Base-by-base conservation (phyloP, 768 basidiomycete species). In the Mycena leptocephala region DNA sequence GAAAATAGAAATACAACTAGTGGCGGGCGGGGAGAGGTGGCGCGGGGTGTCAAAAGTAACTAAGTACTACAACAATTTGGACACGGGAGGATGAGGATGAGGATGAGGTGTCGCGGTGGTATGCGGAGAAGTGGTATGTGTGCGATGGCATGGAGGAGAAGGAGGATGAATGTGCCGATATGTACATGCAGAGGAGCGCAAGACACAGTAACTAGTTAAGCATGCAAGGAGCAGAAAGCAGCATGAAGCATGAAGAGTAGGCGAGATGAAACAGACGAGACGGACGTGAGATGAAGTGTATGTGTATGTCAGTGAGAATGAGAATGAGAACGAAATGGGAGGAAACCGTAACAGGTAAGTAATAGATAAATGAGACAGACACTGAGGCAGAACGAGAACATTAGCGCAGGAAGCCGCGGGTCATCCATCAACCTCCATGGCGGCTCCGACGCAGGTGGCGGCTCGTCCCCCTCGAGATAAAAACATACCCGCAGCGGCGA, bases 391-490 rank as follows among this genome's bases (percentile, higher is more conserved):
- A 18, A 46, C 43, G 43, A 46, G 43, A 18, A 46, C 13, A 46
- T 7, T 6, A 18, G 9, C 3, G 43, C 14, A 46, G 43, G 43
- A 20, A 46, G 43, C 13, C 16, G 16, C 16, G 16, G 20, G 43
- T 14, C 43, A 43, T 16, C 41, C 41, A 43, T 43, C 41, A 16
- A 46, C 22, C 43, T 46, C 43, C 43, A n/a, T n/a, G n/a, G 53
- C 26, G n/a, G n/a, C n/a, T n/a, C n/a, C n/a, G n/a, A n/a, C 10
- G 28, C 24, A 18, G 64, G 64, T 46, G 65, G 65, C 32, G 72
- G 72, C 75, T 66, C 75, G 37, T 72, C 75, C n/a, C 55, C 75
- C 55, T 71, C 76, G 16, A 46, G 22, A 18, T 35, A 13, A 6
- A 37, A 61, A 11, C 51, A 43, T 20, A 7, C 3, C 32, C 72